Evolutionary conservation across 169 alveolate species (phyloP).

Genomic region (Plasmodium reichenowi): DNA sequence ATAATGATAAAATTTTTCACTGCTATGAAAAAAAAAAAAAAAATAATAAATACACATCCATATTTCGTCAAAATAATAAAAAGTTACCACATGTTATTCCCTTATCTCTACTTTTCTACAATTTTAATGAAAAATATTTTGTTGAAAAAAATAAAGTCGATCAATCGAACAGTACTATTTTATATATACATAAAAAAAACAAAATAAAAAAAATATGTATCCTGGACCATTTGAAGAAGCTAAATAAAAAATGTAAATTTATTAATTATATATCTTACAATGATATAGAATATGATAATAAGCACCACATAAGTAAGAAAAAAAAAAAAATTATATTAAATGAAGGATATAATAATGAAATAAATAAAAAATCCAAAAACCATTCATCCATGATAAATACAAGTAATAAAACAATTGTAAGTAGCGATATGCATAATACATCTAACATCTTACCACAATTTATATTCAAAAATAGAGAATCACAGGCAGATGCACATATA

Average conservation of each 20-base stretch:
- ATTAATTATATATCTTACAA: slow-evolving; percentile 41
- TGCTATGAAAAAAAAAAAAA: not conserved
- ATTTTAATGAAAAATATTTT: slow-evolving; percentile 23
- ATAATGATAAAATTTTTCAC: not conserved
- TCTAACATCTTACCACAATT: not conserved
- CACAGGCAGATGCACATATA: too few species aligned
- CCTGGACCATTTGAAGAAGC: slow-evolving; percentile 46
- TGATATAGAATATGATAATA: slow-evolving; percentile 10
- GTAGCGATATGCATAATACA: not conserved
- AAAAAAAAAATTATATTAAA: not conserved
- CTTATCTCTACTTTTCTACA: slow-evolving; percentile 28
- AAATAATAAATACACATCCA: not conserved
- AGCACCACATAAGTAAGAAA: not conserved
- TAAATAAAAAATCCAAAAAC: too few species aligned
- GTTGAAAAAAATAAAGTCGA: slow-evolving; percentile 43
- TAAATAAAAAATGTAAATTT: slow-evolving; percentile 50
- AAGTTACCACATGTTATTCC: slow-evolving; percentile 53
- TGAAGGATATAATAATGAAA: too few species aligned
- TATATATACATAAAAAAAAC: slow-evolving; percentile 49
- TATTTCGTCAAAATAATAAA: slow-evolving; percentile 3
- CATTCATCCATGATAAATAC: not conserved
- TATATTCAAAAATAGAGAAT: too few species aligned
- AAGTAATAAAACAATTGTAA: not conserved
- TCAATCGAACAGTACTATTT: slow-evolving; percentile 24
- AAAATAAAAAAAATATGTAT: slow-evolving; percentile 52